Percentiles rank a stretch among this genome's conserved stretches.
phyloP scores from a whole-genome alignment of 2,329 filamentous ascomycete genomes.

The Diaporthe citri region DNA sequence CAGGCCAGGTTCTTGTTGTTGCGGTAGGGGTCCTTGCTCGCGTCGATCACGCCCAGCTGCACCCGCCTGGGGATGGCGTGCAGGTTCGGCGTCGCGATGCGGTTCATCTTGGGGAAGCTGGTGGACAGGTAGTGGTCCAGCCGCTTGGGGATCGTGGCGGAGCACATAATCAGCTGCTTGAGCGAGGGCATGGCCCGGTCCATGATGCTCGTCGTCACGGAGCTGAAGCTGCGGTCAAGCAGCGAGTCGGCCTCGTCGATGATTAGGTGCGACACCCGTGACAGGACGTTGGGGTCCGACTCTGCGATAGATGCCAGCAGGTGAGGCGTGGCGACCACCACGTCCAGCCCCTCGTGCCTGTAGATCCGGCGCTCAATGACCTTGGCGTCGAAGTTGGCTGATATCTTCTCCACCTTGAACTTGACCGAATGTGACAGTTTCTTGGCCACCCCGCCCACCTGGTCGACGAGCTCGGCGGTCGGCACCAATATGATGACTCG shows the following conservation, averaged over 20 bases:
- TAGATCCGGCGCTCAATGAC: slow-evolving; percentile 90
- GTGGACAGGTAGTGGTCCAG: slow-evolving; percentile 87
- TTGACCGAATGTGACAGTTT: slow-evolving; percentile 86
- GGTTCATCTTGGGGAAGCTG: slow-evolving; percentile 84
- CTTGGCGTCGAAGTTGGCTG: slow-evolving; percentile 79
- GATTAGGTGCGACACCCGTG: slow-evolving; percentile 89
- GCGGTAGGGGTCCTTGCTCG: slow-evolving; percentile 90
- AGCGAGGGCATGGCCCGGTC: slow-evolving; percentile 85
- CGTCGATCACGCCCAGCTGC: slow-evolving; percentile 92
- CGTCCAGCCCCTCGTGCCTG: slow-evolving; percentile 82
- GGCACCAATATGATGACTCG: slow-evolving; percentile 89
- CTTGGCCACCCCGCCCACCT: slow-evolving; percentile 87
- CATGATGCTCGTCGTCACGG: slow-evolving; percentile 84
- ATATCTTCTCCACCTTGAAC: slow-evolving; percentile 86
- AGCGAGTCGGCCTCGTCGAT: slow-evolving; percentile 97
- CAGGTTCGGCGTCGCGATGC: slow-evolving; percentile 93
- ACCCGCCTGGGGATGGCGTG: slow-evolving; percentile 96
- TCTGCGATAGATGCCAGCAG: slow-evolving; percentile 89
- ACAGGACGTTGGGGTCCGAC: slow-evolving; percentile 90
- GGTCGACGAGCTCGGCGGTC: slow-evolving; percentile 89
- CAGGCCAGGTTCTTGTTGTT: slow-evolving; percentile 95
- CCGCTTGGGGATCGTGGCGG: slow-evolving; percentile 92
- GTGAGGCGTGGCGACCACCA: slow-evolving; percentile 90
- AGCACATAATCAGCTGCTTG: slow-evolving; percentile 90
- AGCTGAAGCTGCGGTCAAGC: slow-evolving; percentile 91